phyloP scores from a whole-genome alignment of 2,329 filamentous ascomycete genomes.

The Madurella mycetomatis region DNA sequence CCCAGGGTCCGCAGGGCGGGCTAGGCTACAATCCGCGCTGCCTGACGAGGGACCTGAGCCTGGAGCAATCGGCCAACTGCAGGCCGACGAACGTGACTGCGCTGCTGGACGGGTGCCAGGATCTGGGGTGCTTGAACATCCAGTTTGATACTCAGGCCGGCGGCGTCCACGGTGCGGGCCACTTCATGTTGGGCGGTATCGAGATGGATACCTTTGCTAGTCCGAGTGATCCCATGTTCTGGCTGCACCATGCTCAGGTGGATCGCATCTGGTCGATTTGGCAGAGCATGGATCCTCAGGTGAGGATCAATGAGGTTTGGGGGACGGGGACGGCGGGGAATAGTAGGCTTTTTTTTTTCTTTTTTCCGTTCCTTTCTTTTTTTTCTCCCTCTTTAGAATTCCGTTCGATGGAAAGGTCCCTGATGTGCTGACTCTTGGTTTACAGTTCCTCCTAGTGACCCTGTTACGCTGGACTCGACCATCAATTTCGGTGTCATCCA shows the following conservation, averaged over 20 bases:
- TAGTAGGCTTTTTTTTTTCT: slow-evolving; percentile 17
- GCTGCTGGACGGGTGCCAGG: slow-evolving; percentile 12
- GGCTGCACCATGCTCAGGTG: slow-evolving; percentile 21
- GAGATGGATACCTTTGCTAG: slow-evolving; percentile 17
- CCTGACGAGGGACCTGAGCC: slow-evolving; percentile 17
- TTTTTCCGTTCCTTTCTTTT: too few species aligned
- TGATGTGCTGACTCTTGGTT: neutral
- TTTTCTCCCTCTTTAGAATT: too few species aligned
- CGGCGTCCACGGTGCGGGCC: slow-evolving; percentile 15
- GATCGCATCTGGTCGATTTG: slow-evolving; percentile 22
- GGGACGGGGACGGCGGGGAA: slow-evolving; percentile 18
- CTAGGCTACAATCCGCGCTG: slow-evolving; percentile 22
- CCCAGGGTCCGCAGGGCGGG: slow-evolving; percentile 13
- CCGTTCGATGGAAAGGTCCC: neutral
- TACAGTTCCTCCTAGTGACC: slow-evolving; percentile 15
- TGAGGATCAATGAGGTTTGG: slow-evolving; percentile 11
- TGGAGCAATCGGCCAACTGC: neutral
- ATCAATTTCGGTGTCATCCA: slow-evolving; percentile 18
- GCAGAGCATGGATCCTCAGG: slow-evolving; percentile 13
- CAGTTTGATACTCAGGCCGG: slow-evolving; percentile 10
- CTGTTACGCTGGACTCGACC: slow-evolving; percentile 15
- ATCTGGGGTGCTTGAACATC: slow-evolving; percentile 4
- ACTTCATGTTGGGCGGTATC: slow-evolving; percentile 16
- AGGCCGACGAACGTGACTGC: slow-evolving; percentile 10
- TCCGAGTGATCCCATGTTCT: slow-evolving; percentile 20